A percentile compares a stretch with the other conserved stretches of the same genome.
Conservation (phyloP, 176 grass and related monocot species). For the Phoenix dactylifera region DNA sequence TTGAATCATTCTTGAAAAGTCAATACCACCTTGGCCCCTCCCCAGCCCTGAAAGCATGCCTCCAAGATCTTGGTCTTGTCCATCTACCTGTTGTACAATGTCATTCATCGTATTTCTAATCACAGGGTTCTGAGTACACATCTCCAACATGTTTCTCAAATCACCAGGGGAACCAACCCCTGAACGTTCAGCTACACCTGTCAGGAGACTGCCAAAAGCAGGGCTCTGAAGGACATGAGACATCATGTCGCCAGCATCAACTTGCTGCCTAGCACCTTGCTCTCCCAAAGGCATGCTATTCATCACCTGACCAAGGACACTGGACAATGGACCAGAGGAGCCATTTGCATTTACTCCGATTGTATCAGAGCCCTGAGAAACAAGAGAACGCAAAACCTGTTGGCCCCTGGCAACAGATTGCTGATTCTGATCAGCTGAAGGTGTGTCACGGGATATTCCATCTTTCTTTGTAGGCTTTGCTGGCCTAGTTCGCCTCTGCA, state of each 20-base stretch:
- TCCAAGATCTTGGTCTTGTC: slow-evolving; percentile 29
- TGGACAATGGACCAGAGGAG: slow-evolving; percentile 18
- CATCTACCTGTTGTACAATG: slow-evolving; percentile 66
- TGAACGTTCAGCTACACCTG: slow-evolving; percentile 53
- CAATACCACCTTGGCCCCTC: slow-evolving; percentile 46
- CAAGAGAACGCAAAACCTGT: slow-evolving; percentile 44
- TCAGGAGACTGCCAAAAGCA: slow-evolving; percentile 47
- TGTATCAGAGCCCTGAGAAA: slow-evolving; percentile 28
- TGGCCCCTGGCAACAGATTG: slow-evolving; percentile 44
- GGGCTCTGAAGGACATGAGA: slow-evolving; percentile 58
- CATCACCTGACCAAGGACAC: slow-evolving; percentile 13
- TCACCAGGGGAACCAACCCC: slow-evolving; percentile 42
- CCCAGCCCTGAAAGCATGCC: slow-evolving; percentile 29
- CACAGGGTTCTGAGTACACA: slow-evolving; percentile 47
- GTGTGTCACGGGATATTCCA: slow-evolving; percentile 21
- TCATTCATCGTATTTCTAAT: slow-evolving; percentile 52
- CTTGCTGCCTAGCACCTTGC: slow-evolving; percentile 30
- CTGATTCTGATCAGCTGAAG: slow-evolving; percentile 25
- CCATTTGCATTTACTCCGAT: slow-evolving; percentile 6
- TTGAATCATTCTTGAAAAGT: slow-evolving; percentile 83
- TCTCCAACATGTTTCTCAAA: slow-evolving; percentile 68
- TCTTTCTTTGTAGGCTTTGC: slow-evolving; percentile 22
- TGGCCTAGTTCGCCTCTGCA: slow-evolving; percentile 40
- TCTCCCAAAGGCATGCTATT: slow-evolving; percentile 21
- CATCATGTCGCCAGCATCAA: slow-evolving; percentile 60